Conservation (phyloP, 176 grass and related monocot genomes). For the Themeda triandra region DNA sequence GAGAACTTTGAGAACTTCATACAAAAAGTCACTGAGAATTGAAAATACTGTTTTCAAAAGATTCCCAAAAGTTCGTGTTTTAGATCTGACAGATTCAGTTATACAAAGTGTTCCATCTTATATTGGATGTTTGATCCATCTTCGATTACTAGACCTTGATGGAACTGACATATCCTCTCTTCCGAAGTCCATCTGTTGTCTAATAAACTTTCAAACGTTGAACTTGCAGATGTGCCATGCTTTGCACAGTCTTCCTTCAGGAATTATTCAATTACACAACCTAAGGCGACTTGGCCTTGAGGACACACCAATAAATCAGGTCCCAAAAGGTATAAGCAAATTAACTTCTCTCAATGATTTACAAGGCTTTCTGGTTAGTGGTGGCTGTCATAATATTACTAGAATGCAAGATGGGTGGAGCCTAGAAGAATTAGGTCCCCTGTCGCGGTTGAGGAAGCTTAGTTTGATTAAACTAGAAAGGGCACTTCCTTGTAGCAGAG, state of each 20-base stretch:
- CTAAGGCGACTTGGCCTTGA: not conserved
- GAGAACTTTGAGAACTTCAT: too few relatives aligned
- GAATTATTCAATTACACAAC: not conserved
- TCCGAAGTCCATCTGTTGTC: not conserved
- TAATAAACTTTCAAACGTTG: constrained; percentile 21
- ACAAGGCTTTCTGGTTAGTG: not conserved
- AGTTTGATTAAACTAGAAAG: too few relatives aligned
- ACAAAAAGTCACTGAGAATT: too few relatives aligned
- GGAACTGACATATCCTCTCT: not conserved
- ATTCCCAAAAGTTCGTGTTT: not conserved
- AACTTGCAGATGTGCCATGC: not conserved
- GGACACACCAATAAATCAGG: not conserved
- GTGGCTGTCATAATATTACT: too few relatives aligned
- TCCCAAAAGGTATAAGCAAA: constrained; percentile 20
- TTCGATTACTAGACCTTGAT: not conserved
- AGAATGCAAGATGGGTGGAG: too few relatives aligned
- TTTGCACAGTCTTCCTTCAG: not conserved
- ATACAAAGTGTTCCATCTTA: not conserved
- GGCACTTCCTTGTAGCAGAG: too few relatives aligned
- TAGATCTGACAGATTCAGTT: not conserved
- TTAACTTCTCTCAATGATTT: constrained; percentile 7
- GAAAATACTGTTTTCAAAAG: not conserved
- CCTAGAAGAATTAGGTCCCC: too few relatives aligned
- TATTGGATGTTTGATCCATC: not conserved
- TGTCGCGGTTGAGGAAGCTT: too few relatives aligned